Conservation (phyloP, 2,329 filamentous ascomycete species). For the Paracoccidioides lutzii region DNA sequence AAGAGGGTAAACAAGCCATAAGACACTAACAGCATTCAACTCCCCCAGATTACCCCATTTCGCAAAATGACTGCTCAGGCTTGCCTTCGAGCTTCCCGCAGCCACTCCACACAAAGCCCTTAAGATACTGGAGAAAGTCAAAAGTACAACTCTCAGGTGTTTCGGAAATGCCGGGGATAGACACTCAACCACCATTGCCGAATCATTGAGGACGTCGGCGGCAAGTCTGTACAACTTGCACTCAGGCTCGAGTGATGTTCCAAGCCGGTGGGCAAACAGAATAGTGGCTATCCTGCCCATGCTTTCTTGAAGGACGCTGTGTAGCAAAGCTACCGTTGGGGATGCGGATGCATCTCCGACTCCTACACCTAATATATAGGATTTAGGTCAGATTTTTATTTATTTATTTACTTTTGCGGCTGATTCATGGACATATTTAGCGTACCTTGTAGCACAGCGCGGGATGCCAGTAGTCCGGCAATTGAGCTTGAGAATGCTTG, state of each 20-base stretch:
- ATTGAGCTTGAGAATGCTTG: conserved; percentile 33
- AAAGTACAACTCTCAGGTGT: conserved; percentile 41
- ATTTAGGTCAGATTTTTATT: conserved; percentile 4
- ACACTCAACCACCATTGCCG: conserved; percentile 73
- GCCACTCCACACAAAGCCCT: conserved; percentile 74
- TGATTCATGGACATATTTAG: neutral
- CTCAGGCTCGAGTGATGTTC: conserved; percentile 73
- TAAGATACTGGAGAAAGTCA: conserved; percentile 49
- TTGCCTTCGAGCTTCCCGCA: conserved; percentile 80
- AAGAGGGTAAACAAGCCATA: neutral
- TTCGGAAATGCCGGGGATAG: conserved; percentile 61
- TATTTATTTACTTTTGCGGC: conserved; percentile 2
- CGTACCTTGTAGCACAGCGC: conserved; percentile 64
- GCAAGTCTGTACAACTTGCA: conserved; percentile 81
- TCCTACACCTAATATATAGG: conserved; percentile 47
- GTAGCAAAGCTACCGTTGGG: conserved; percentile 65
- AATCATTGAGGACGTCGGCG: conserved; percentile 79
- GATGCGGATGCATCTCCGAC: conserved; percentile 70
- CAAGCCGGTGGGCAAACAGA: conserved; percentile 68
- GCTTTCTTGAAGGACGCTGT: conserved; percentile 72
- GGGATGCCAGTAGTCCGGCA: conserved; percentile 54
- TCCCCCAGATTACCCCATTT: conserved; percentile 77
- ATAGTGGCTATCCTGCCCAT: conserved; percentile 75
- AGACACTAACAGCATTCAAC: conserved; percentile 58
- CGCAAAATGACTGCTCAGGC: conserved; percentile 83